Base-by-base conservation (phyloP, 73 alveolate species). In the Tetrahymena thermophila region DNA sequence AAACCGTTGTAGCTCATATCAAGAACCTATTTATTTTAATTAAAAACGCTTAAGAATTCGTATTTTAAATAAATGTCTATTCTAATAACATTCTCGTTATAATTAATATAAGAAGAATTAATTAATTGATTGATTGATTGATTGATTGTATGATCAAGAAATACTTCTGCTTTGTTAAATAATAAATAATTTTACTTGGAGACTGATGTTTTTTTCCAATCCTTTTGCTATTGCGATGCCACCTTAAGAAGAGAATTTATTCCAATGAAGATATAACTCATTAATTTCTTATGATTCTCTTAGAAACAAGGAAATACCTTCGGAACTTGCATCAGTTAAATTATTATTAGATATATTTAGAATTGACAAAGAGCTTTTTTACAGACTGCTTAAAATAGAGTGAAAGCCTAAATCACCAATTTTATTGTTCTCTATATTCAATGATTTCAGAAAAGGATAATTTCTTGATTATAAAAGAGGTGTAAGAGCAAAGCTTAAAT, bases 241-340 rank as follows among this genome's bases (percentile, higher is more conserved):
- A 21, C 97, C 97, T 34, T 43, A 71, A 85, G 93, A 85, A 7
- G 94, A 37, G 16, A 95, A 55, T 89, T 95, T 55, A 95, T 95
- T 95, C 43, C 84, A 95, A 89, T 95, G 97, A 19, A 95, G 94
- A 37, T 95, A 95, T 10, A 95, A 89, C 89, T 95, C 97, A 84
- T 85, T 89, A 34, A 89, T 85, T 85, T 85, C 37, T 25, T 40
- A 38, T 50, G 94, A 94, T 95, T 89, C 94, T 43, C 50, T 95
- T 40, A 95, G 35, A 43, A 95, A 85, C 40, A 28, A 84, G 13
- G 95, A 94, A 34, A 95, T 56, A 21, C 93, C 83, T n/a, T 95
- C 97, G 42, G 94, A 85, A 42, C 97, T 85, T 0, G 56, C 35
- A 31, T 95, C 97, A 44, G 97, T 50, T 42, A 95, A 84, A 14